Base-by-base conservation (phyloP, 805 yeast species). In the Zygosaccharomyces rouxii region DNA sequence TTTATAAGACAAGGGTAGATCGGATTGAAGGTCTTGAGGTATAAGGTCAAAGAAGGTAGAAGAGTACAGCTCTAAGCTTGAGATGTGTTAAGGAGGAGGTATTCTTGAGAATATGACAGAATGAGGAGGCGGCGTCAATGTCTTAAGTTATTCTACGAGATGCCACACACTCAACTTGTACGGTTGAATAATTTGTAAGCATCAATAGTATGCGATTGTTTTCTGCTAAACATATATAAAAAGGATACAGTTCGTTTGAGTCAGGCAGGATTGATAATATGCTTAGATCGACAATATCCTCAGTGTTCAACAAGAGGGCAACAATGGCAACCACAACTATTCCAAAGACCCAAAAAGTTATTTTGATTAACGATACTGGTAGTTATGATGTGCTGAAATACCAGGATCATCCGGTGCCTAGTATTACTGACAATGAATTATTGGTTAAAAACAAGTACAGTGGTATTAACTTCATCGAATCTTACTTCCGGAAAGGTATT, bases 381-480 rank as follows among this genome's bases (percentile, higher is more conserved):
- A 82, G 77, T 3, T 73, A 75, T 13, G 88, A 81, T 30, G 84
- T 78, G 4, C 67, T 87, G 38, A 70, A 79, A 57, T 83, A 79
- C 59, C 76, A 72, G 29, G 82, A 81, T 33, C 64, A 70, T 31
- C 80, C 83, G 3, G 77, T 83, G 5, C 95, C 95, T 3, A 62
- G 68, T 38, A 72, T 84, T 45, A 28, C 69, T 4, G 74, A 71
- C 3, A 72, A 75, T 45, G 87, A 88, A 51, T 62, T 90, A 9
- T 71, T 90, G 42, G 73, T 90, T 61, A 83, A 84, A 67, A 86
- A 85, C 73, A 74, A 71, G 47, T 89, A 78, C 57, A 75, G 89
- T 10, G 98, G 98, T 29, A 71, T 89, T 59, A 89, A 89, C 58
- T 86, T 78, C 71, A 84, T 89, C 55, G 97, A 90, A 59, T 73